These are phyloP conservation scores for Boletus bicolor DNA, from an alignment of 768 basidiomycete genomes.

Conservation along the genomic window DNA sequence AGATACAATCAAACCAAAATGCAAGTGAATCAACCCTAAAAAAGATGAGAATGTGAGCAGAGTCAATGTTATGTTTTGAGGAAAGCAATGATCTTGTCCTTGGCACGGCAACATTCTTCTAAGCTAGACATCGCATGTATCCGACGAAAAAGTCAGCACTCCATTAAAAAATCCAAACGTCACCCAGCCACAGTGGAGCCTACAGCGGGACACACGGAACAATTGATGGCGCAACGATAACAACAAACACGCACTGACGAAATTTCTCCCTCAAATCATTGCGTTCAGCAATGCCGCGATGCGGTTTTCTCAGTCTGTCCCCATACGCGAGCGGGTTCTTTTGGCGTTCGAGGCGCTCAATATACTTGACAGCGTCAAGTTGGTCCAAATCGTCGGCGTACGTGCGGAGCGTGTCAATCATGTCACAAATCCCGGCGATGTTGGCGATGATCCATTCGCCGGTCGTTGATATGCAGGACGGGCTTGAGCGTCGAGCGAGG, in stretches of 20 bases:
- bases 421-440: background rate
- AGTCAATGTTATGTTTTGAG: background rate
- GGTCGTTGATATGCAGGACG: constrained; percentile 2
- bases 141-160: background rate
- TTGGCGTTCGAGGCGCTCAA: constrained; percentile 40
- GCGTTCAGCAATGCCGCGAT: constrained; percentile 8
- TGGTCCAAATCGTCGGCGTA: constrained; percentile 13
- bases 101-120: background rate
- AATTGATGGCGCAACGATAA: no score
- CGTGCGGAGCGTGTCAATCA: background rate
- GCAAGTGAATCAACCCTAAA: no score
- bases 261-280: background rate
- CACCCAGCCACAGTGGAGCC: no score
- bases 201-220: no score
- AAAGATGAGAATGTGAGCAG: background rate
- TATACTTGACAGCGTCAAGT: constrained; percentile 26
- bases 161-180: no score
- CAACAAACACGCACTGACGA: background rate
- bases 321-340: constrained; percentile 35
- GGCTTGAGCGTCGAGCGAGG: constrained; percentile 1
- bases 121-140: background rate
- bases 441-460: constrained; percentile 25
- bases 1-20: no score
- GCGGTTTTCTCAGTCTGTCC: constrained; percentile 30
- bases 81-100: background rate